A percentile compares a stretch with the other conserved stretches of the same genome.
Evolutionary conservation across 441 rosid species (phyloP).

Genomic region (Pelargonium myrrhifolium): DNA sequence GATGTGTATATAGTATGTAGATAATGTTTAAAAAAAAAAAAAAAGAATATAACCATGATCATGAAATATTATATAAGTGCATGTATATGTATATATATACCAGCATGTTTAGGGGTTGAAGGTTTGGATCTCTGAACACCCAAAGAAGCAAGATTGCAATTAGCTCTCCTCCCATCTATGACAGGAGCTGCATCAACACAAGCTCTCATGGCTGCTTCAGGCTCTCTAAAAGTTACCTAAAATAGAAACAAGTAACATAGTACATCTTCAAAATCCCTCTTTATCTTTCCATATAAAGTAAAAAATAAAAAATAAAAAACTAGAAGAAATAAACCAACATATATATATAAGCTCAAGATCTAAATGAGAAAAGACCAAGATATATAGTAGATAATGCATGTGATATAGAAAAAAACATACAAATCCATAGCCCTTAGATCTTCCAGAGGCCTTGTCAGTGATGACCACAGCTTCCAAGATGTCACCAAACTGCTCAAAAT

Average conservation of each 20-base stretch:
- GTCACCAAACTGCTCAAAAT: constrained; percentile 69
- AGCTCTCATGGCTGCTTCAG: constrained; percentile 87
- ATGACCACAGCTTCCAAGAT: constrained; percentile 73
- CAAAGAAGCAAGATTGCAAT: constrained; percentile 87
- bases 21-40: background rate
- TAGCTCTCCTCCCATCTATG: constrained; percentile 93
- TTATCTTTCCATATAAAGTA: too few relatives aligned
- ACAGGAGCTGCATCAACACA: constrained; percentile 89
- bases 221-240: constrained; percentile 85
- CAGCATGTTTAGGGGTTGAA: constrained; percentile 66
- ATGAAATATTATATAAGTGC: background rate
- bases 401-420: constrained; percentile 21
- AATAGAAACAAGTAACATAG: background rate
- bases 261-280: background rate
- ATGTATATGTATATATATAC: background rate
- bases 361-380: too few relatives aligned
- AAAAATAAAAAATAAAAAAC: too few relatives aligned
- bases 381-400: background rate
- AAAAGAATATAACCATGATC: background rate
- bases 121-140: constrained; percentile 95
- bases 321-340: too few relatives aligned
- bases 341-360: too few relatives aligned
- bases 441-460: constrained; percentile 66
- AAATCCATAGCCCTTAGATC: constrained; percentile 80
- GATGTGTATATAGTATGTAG: constrained; percentile 3